Percentiles rank a stretch among this genome's conserved stretches.
Evolutionary conservation across 2,329 filamentous ascomycete species (phyloP).

Genomic region (Cladosporium sp.): DNA sequence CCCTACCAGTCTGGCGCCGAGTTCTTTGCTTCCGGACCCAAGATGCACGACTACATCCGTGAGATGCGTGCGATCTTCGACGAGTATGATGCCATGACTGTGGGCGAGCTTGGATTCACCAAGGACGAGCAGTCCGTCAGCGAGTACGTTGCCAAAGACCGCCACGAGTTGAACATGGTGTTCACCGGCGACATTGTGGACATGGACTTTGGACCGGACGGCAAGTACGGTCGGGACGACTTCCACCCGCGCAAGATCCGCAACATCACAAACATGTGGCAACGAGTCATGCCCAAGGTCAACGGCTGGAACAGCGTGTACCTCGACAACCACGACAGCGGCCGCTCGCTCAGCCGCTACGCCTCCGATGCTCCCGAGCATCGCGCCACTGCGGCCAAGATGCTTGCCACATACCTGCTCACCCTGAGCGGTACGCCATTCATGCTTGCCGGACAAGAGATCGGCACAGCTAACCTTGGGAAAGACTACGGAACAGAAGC

Average conservation of each 20-base stretch:
- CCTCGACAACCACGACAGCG: slow-evolving; percentile 65
- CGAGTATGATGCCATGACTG: slow-evolving; percentile 51
- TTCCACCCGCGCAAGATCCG: slow-evolving; percentile 48
- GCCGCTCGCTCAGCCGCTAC: slow-evolving; percentile 58
- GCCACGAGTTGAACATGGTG: slow-evolving; percentile 66
- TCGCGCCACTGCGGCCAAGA: slow-evolving; percentile 54
- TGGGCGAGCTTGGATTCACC: slow-evolving; percentile 52
- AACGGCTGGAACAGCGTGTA: slow-evolving; percentile 64
- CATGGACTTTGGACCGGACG: slow-evolving; percentile 52
- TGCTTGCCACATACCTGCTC: slow-evolving; percentile 41
- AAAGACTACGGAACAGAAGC: slow-evolving; percentile 30
- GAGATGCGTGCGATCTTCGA: slow-evolving; percentile 46
- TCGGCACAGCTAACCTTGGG: slow-evolving; percentile 59
- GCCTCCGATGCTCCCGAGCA: slow-evolving; percentile 50
- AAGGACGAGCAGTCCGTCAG: slow-evolving; percentile 51
- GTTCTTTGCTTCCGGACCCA: slow-evolving; percentile 35
- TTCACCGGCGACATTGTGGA: slow-evolving; percentile 67
- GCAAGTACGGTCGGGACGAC: slow-evolving; percentile 52
- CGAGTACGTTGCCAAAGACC: slow-evolving; percentile 52
- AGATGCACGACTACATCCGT: slow-evolving; percentile 49
- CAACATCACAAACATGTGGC: slow-evolving; percentile 56
- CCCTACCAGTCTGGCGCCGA: slow-evolving; percentile 24
- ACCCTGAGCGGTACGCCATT: slow-evolving; percentile 51
- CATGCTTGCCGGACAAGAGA: slow-evolving; percentile 66
- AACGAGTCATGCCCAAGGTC: slow-evolving; percentile 58